Conservation (phyloP, 805 yeast genomes). For the Kazachstania martiniae region DNA sequence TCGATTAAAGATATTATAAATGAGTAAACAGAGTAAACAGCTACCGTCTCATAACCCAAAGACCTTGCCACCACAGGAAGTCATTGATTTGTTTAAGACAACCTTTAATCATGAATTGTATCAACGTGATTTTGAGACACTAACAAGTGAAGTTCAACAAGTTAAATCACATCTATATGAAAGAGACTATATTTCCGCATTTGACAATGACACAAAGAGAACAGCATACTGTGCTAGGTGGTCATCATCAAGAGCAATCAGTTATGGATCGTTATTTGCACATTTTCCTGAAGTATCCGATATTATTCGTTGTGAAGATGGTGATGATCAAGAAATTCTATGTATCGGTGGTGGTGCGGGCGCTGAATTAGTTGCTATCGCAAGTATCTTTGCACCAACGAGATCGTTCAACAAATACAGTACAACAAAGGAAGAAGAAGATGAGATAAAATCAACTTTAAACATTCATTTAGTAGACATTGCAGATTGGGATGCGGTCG, state of each 20-base stretch:
- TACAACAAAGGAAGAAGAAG: constrained; percentile 2
- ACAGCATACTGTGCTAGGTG: constrained; percentile 75
- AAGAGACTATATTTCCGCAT: constrained; percentile 62
- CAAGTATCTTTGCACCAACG: constrained; percentile 40
- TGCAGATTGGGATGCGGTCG: constrained; percentile 62
- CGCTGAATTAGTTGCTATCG: constrained; percentile 58
- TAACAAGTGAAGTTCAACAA: constrained; percentile 38
- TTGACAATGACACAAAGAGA: constrained; percentile 49
- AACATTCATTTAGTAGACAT: constrained; percentile 56
- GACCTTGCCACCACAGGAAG: constrained; percentile 23
- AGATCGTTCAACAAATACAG: constrained; percentile 18
- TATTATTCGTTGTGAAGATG: constrained; percentile 11
- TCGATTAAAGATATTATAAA: no score
- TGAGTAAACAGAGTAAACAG: no score
- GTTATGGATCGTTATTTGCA: constrained; percentile 58
- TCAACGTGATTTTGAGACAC: constrained; percentile 5
- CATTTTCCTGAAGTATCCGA: constrained; percentile 29
- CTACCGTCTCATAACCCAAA: constrained; percentile 16
- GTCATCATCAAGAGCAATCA: constrained; percentile 75
- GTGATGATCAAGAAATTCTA: constrained; percentile 31
- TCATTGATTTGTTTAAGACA: constrained; percentile 22
- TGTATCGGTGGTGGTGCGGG: constrained; percentile 89
- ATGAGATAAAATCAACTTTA: constrained; percentile 19
- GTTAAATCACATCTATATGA: constrained; percentile 64
- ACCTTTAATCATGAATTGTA: constrained; percentile 21